Conservation (phyloP, 495 filamentous ascomycete genomes). For the Penicillium coffeae region DNA sequence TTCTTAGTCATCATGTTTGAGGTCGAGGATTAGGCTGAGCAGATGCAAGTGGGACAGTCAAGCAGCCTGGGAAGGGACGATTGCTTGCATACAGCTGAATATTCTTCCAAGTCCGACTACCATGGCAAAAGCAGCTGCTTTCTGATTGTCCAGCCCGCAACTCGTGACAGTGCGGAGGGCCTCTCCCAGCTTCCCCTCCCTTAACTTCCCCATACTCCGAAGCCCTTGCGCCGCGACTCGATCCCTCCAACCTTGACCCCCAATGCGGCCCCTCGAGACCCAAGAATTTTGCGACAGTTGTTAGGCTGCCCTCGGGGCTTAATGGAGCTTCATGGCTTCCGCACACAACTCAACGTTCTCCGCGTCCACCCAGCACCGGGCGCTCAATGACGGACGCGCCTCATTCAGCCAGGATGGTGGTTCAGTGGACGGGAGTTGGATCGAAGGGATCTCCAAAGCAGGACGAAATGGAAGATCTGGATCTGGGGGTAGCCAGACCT, state of each 20-base stretch:
- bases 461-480: slow-evolving; percentile 49
- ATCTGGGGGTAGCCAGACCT: slow-evolving; percentile 58
- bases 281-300: slow-evolving; percentile 33
- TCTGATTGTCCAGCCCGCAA: slow-evolving; percentile 16
- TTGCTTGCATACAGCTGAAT: slow-evolving; percentile 1
- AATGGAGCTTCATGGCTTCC: slow-evolving; percentile 50
- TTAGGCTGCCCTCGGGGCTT: slow-evolving; percentile 38
- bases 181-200: slow-evolving; percentile 20
- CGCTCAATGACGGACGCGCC: slow-evolving; percentile 54
- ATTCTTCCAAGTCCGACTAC: slow-evolving; percentile 5
- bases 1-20: slow-evolving; percentile 26
- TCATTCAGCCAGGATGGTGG: slow-evolving; percentile 53
- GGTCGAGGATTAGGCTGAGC: slow-evolving; percentile 16
- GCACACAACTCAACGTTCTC: slow-evolving; percentile 51
- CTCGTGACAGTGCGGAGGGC: slow-evolving; percentile 23
- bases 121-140: slow-evolving; percentile 15
- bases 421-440: slow-evolving; percentile 44
- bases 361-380: slow-evolving; percentile 64
- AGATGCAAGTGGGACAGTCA: slow-evolving; percentile 19
- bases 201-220: slow-evolving; percentile 22
- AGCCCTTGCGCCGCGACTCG: slow-evolving; percentile 25
- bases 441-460: slow-evolving; percentile 39
- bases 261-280: slow-evolving; percentile 36
- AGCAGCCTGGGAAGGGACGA: slow-evolving; percentile 7
- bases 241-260: slow-evolving; percentile 15